A percentile compares a stretch with the other conserved stretches of the same genome.
phyloP scores from a whole-genome alignment of 2,329 filamentous ascomycete species.

The Stemphylium lycopersici region DNA sequence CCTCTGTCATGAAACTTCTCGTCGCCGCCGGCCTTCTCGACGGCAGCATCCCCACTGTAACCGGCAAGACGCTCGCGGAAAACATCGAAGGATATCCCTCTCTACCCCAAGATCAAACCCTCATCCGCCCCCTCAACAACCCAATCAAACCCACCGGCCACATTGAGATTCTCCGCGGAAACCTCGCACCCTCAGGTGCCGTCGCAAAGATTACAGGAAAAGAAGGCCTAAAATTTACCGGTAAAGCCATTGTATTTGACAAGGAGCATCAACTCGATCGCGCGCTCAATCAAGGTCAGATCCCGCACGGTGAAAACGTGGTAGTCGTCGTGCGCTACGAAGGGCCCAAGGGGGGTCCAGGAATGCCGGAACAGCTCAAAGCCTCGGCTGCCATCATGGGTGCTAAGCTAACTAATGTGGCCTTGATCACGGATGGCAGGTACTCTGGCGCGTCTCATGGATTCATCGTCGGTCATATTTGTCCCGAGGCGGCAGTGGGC shows the following conservation, averaged over 20 bases:
- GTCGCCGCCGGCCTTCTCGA: constrained; percentile 78
- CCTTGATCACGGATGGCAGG: constrained; percentile 88
- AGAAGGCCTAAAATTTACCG: constrained; percentile 82
- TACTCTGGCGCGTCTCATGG: constrained; percentile 89
- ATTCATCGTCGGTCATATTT: constrained; percentile 92
- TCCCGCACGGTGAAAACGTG: constrained; percentile 77
- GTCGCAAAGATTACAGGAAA: constrained; percentile 98
- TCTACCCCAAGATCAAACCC: constrained; percentile 76
- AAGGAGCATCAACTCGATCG: constrained; percentile 80
- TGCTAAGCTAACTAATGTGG: constrained; percentile 83
- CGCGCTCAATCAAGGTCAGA: constrained; percentile 73
- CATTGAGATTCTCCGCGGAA: constrained; percentile 85
- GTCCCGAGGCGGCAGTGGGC: constrained; percentile 86
- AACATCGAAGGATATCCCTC: constrained; percentile 80
- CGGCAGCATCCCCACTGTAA: constrained; percentile 79
- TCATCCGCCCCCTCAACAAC: constrained; percentile 80
- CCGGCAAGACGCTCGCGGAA: constrained; percentile 80
- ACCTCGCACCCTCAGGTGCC: constrained; percentile 84
- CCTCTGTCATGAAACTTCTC: constrained; percentile 83
- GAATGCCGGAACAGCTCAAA: constrained; percentile 94
- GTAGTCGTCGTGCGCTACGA: constrained; percentile 93
- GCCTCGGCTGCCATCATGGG: constrained; percentile 92
- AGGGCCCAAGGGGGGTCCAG: constrained; percentile 89
- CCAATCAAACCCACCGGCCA: constrained; percentile 89
- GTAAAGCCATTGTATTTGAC: constrained; percentile 82